A percentile compares a stretch with the other conserved stretches of the same genome.
Conservation (phyloP, 805 yeast genomes). For the Candida coquimbonensis region DNA sequence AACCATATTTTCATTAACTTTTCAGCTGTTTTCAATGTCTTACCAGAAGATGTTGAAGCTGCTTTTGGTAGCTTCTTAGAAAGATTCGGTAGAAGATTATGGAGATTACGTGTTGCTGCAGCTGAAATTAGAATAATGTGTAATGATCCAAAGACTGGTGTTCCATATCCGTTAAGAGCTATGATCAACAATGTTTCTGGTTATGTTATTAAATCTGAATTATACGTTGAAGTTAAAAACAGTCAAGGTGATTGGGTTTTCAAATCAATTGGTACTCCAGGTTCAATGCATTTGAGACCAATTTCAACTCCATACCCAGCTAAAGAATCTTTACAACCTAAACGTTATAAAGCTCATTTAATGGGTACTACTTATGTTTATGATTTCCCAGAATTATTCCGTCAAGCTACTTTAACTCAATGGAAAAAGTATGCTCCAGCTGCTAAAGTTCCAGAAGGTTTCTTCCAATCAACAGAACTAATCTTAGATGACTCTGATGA, state of each 20-base stretch:
- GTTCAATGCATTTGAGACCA: constrained; percentile 95
- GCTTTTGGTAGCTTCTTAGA: constrained; percentile 98
- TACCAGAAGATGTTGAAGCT: constrained; percentile 93
- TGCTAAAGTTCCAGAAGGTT: constrained; percentile 63
- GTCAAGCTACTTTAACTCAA: constrained; percentile 78
- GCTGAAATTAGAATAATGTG: constrained; percentile 97
- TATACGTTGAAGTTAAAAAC: constrained; percentile 91
- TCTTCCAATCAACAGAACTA: constrained; percentile 74
- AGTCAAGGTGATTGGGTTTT: constrained; percentile 94
- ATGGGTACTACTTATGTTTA: constrained; percentile 98
- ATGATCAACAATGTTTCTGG: constrained; percentile 95
- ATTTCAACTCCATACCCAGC: constrained; percentile 96
- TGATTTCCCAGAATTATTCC: constrained; percentile 98
- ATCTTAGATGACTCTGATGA: constrained; percentile 73
- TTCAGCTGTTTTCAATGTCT: constrained; percentile 89
- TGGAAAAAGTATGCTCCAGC: constrained; percentile 67
- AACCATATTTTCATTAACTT: constrained; percentile 97
- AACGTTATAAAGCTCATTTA: constrained; percentile 95
- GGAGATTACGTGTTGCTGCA: constrained; percentile 94
- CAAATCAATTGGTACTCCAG: constrained; percentile 91
- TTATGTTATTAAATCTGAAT: constrained; percentile 90
- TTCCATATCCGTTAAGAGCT: constrained; percentile 93
- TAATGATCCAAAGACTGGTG: constrained; percentile 79
- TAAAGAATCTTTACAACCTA: constrained; percentile 96
- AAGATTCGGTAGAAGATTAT: constrained; percentile 92